Conservation (phyloP, 2,329 filamentous ascomycete species). For the Scolecobasidium constrictum region DNA sequence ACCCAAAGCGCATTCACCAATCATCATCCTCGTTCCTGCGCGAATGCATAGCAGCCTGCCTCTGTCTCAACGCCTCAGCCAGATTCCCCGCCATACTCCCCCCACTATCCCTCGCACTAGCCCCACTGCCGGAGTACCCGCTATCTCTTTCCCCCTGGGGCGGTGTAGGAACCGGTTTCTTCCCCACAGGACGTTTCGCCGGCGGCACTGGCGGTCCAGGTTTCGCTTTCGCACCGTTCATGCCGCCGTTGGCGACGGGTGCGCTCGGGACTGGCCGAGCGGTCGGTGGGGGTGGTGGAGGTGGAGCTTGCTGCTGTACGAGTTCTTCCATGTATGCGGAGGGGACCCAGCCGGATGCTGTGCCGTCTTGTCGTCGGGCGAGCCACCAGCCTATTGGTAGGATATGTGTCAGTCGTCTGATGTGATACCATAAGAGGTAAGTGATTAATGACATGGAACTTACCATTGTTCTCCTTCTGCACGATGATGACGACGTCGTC, state of each 20-base stretch:
- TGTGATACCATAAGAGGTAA: not conserved
- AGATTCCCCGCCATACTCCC: conserved; percentile 37
- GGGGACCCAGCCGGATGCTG: conserved; percentile 84
- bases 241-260: conserved; percentile 35
- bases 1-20: conserved; percentile 2
- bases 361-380: conserved; percentile 57
- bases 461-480: conserved; percentile 94
- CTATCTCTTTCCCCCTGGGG: conserved; percentile 49
- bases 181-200: conserved; percentile 64
- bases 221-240: conserved; percentile 40
- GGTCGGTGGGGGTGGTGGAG: conserved; percentile 39
- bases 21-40: conserved; percentile 25
- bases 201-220: conserved; percentile 67
- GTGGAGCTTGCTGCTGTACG: conserved; percentile 41
- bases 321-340: conserved; percentile 89
- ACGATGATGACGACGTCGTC: conserved; percentile 80
- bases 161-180: conserved; percentile 58
- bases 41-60: conserved; percentile 38
- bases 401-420: too few relatives aligned
- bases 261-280: conserved; percentile 44
- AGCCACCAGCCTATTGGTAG: conserved; percentile 77
- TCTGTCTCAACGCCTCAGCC: conserved; percentile 37
- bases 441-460: conserved; percentile 19
- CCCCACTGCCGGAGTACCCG: conserved; percentile 32
- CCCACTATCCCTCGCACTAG: conserved; percentile 28